Conservation (phyloP, 768 basidiomycete genomes). For the Termitomyces sp. region DNA sequence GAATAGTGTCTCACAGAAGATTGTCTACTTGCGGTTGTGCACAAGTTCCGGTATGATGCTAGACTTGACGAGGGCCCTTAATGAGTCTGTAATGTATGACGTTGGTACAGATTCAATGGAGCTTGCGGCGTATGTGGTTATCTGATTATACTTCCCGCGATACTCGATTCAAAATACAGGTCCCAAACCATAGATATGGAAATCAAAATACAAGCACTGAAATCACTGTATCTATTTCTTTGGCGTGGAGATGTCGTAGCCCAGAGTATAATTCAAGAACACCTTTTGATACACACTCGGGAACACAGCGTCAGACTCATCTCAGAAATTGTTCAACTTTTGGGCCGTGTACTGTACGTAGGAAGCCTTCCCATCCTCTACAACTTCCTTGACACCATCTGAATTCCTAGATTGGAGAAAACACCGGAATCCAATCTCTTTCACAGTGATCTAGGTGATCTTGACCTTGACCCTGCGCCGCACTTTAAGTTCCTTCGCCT, state of each 20-base stretch:
- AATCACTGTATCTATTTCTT: neutral
- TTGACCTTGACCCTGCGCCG: neutral
- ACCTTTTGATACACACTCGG: neutral
- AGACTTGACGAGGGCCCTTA: neutral
- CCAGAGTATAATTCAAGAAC: neutral
- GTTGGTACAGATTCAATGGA: conserved; percentile 6
- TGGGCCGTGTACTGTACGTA: conserved; percentile 2
- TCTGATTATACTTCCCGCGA: neutral
- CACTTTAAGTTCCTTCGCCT: neutral
- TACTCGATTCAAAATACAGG: neutral
- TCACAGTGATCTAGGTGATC: neutral
- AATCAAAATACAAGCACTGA: neutral
- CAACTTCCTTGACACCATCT: neutral
- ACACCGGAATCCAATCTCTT: conserved; percentile 1
- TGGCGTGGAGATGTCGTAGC: neutral
- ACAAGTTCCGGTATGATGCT: conserved; percentile 1
- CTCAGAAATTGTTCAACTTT: neutral
- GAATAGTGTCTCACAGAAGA: neutral
- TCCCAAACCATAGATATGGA: conserved; percentile 1
- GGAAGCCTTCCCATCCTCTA: neutral
- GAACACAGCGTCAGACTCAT: neutral
- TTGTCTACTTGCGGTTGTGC: conserved; percentile 2
- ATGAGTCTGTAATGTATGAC: conserved; percentile 7
- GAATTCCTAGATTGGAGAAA: neutral
- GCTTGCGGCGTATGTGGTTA: conserved; percentile 3